Base-by-base conservation (phyloP, 2,329 filamentous ascomycete genomes). In the Neophaeococcomyces mojaviensis region DNA sequence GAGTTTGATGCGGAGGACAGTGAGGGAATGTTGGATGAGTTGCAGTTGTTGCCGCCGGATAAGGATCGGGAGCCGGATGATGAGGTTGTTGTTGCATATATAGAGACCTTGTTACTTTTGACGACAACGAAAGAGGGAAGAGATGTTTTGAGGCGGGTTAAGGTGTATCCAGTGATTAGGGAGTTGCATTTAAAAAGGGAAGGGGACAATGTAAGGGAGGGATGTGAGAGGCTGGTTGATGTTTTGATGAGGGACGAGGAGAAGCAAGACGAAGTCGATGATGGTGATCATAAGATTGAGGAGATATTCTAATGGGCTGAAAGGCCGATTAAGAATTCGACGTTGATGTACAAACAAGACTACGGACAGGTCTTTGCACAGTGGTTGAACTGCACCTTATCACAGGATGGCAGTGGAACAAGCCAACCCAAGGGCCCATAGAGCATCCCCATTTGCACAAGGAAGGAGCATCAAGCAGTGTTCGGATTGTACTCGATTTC, bases 1-100 rank as follows among this genome's bases (percentile, higher is more conserved):
- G 86, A 92, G 61, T 96, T 90, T 62, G 74, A 82, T 15, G 86
- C 89, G 30, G 88, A 96, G 39, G 92, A 98, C 55, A 84, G 78
- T 48, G 76, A 88, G 61, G 79, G 76, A 32, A 94, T 98, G 88
- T 73, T 94, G 9, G 82, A 88, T 0, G 92, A 97, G 62, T 72
- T 95, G 52, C 90, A 97, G 66, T 75, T 97, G 0, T 73, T 97
- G 9, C 84, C 88, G 0, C 85, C 88, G 0, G 88, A 96, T 61
- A 97, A 98, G 72, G 73, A 83, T 66, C 79, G 90, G 33, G 92
- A 98, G 53, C 65, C 74, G 3, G 87, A 96, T 58, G 64, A 68
- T 13, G 77, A 78, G 38, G 92, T 95, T 53, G 74, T 96, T 44
- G 79, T 84, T 61, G 92, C 86, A 2, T 89, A 97, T 63, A 67